Evolutionary conservation across 1,139 yeast genomes (phyloP).

Genomic region (Yamadazyma songkhlaensis): DNA sequence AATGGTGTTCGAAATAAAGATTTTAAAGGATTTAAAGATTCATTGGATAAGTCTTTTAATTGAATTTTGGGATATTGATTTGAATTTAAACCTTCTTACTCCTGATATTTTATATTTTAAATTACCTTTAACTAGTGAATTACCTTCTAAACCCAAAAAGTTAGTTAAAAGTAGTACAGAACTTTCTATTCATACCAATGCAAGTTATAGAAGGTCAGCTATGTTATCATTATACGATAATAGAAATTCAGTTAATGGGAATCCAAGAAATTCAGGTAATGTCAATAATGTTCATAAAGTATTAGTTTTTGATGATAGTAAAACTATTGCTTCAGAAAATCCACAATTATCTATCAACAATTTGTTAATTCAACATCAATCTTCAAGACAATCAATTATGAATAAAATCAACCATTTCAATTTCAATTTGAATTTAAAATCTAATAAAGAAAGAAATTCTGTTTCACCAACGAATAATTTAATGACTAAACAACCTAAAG

Average conservation of each 20-base stretch:
- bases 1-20: conserved; percentile 40
- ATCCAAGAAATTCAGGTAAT: background rate
- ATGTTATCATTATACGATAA: conserved; percentile 52
- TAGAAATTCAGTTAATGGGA: conserved; percentile 12
- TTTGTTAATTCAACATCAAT: conserved; percentile 37
- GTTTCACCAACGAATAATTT: conserved; percentile 1
- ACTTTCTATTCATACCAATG: conserved; percentile 44
- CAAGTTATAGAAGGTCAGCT: conserved; percentile 53
- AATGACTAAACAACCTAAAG: background rate
- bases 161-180: conserved; percentile 37
- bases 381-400: conserved; percentile 37
- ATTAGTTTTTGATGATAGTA: conserved; percentile 31
- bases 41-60: conserved; percentile 38
- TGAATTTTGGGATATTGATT: conserved; percentile 32
- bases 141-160: conserved; percentile 16
- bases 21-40: conserved; percentile 40
- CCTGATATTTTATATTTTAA: conserved; percentile 20
- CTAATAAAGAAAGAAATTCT: conserved; percentile 2
- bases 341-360: conserved; percentile 43
- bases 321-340: conserved; percentile 22
- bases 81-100: conserved; percentile 22
- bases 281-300: conserved; percentile 22
- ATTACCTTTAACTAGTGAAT: conserved; percentile 29
- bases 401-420: conserved; percentile 27
- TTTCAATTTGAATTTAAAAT: conserved; percentile 3